Conservation (phyloP, 2,329 filamentous ascomycete species). For the Epichloe hybrida region DNA sequence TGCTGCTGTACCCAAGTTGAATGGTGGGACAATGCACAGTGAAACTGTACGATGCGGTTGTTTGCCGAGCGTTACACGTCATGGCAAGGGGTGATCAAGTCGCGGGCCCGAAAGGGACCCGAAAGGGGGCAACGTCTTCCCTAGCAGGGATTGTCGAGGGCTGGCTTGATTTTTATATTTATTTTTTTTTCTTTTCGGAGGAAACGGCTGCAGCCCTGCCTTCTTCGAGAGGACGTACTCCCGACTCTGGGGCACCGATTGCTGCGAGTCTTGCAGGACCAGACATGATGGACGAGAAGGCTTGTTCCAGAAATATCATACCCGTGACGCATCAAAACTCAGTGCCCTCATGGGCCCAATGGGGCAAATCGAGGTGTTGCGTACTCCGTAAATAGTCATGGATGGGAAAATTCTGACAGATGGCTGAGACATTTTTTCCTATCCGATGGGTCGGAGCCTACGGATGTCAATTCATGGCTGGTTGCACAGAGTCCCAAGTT, state of each 20-base stretch:
- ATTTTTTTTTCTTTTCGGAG: neutral
- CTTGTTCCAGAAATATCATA: neutral
- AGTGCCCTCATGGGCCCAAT: neutral
- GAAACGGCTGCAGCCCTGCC: neutral
- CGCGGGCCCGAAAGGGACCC: neutral
- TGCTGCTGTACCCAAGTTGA: neutral
- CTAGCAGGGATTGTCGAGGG: no score
- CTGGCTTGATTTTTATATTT: neutral
- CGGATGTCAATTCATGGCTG: neutral
- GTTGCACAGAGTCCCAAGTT: neutral
- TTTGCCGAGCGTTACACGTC: slow-evolving; percentile 1
- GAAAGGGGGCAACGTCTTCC: neutral
- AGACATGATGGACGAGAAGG: neutral
- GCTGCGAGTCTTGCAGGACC: neutral
- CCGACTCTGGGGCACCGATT: neutral
- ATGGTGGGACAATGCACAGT: neutral
- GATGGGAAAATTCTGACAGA: neutral
- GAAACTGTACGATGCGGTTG: neutral
- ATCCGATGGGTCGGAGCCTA: neutral
- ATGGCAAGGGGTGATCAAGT: neutral
- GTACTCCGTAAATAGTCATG: neutral
- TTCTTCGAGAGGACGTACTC: no score
- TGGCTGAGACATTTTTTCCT: slow-evolving; percentile 1
- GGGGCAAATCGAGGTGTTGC: neutral
- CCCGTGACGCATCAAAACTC: neutral